These are phyloP conservation scores for Daldinia sp. DNA, from an alignment of 2,329 filamentous ascomycete species.

Conservation along the genomic window DNA sequence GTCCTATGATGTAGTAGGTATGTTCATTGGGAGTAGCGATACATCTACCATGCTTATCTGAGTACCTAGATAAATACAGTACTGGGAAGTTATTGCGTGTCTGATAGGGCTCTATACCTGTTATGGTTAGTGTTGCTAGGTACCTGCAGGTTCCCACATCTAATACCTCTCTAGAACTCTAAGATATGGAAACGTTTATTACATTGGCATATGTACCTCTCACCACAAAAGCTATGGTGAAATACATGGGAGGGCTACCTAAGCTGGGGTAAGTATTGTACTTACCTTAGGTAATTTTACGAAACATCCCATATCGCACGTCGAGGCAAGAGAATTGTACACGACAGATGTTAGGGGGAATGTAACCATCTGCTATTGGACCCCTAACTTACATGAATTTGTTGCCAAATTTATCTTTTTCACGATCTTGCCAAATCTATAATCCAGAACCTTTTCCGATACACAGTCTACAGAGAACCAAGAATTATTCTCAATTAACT, in stretches of 20 bases:
- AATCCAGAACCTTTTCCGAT: slow-evolving; percentile 14
- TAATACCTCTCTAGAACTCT: slow-evolving; percentile 4
- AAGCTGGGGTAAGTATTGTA: not conserved
- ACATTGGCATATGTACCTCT: not conserved
- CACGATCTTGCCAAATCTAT: slow-evolving; percentile 18
- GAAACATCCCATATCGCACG: slow-evolving; percentile 7
- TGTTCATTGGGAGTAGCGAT: not conserved
- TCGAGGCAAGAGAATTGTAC: slow-evolving; percentile 5
- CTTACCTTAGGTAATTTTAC: slow-evolving; percentile 2
- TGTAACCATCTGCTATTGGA: not conserved
- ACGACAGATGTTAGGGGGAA: slow-evolving; percentile 2
- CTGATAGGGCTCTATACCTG: not conserved
- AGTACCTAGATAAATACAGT: slow-evolving; percentile 2
- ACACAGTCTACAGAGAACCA: slow-evolving; percentile 8
- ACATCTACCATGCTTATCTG: slow-evolving; percentile 1
- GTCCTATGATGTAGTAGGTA: slow-evolving; percentile 1
- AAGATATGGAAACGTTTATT: slow-evolving; percentile 7
- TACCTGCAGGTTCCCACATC: slow-evolving; percentile 9
- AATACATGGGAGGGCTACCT: not conserved
- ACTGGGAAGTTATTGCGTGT: not conserved
- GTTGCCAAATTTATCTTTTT: slow-evolving; percentile 37
- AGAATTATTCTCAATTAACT: not conserved
- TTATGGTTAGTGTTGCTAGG: not conserved
- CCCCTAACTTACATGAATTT: slow-evolving; percentile 10
- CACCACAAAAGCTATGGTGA: not conserved